Percentiles rank a stretch among this genome's conserved stretches.
Conservation (phyloP, 176 grass and related monocot genomes). For the Otatea glauca region DNA sequence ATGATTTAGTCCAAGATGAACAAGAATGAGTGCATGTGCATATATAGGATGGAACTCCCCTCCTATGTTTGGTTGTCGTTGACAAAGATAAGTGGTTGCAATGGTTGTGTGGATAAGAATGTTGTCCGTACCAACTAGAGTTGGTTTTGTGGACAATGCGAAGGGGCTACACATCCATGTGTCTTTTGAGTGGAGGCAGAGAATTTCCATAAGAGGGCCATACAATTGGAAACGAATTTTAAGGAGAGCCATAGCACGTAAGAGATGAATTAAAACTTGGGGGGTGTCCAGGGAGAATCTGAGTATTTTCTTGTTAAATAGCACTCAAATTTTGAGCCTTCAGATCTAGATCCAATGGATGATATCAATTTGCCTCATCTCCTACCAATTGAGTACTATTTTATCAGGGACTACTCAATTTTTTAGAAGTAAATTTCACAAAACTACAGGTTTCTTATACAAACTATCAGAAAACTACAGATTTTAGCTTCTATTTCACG, state of each 20-base stretch:
- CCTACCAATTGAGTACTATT: no score
- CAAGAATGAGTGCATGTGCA: background rate
- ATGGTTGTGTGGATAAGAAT: conserved; percentile 34
- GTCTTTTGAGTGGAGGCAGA: background rate
- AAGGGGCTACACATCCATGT: background rate
- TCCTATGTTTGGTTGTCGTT: conserved; percentile 29
- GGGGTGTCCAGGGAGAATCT: no score
- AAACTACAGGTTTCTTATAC: no score
- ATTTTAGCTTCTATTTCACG: no score
- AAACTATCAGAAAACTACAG: no score
- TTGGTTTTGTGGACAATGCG: background rate
- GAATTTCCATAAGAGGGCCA: background rate
- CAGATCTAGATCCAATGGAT: background rate
- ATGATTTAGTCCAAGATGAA: background rate
- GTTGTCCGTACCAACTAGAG: no score
- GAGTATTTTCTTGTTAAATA: no score
- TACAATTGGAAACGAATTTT: background rate
- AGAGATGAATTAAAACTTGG: no score
- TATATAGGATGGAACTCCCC: conserved; percentile 35
- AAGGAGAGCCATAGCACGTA: background rate
- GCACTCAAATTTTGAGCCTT: no score
- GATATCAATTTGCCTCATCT: no score
- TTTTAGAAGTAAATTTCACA: no score
- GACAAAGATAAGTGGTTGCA: background rate
- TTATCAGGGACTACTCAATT: no score